Evolutionary conservation across 2,329 filamentous ascomycete species (phyloP), one percentile per base, ranked within the genome.

Genomic region (Ceratocystis huliohia): DNA sequence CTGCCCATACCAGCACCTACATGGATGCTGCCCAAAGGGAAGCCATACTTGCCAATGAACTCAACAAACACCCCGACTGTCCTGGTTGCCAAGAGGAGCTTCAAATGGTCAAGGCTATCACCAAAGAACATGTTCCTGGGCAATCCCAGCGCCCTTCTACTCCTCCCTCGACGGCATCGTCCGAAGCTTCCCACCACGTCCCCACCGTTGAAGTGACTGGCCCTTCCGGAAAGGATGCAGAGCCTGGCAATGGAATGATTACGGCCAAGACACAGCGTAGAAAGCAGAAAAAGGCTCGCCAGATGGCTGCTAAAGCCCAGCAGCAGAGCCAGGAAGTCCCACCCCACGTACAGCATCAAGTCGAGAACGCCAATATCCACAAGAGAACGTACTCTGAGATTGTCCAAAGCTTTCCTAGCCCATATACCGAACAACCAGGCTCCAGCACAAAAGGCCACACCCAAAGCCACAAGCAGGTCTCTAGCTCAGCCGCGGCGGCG

Each of bases 1-100:
- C 46, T 30, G 17, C 15, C 5, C 17, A 20, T 46, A 46, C 5
- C 45, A 25, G n/a, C 5, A 15, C 48, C 33, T 46, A 48, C 61
- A 63, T 1, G 5, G 69, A 75, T 4, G 68, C 75, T 1, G 74
- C 76, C 56, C 41, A 63, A 48, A 33, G 25, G 33, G 61, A 63
- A 45, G 37, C 61, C 8, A 44, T 50, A 2, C 53, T 61, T 22
- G 41, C 53, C 5, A 41, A 33, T 30, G 56, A 65, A 28, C 41
- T 61, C n/a, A 25, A 22, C 1, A 65, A 65, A 28, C 64, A 65
- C 22, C 64, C 64, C 6, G 64, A 65, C 22, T 65, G 64, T 10
- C 20, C 56, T 17, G 56, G 64, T 0, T 65, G 64, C 8, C 56
- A 48, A 41, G 30, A 61, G n/a, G 56, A 65, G 28, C 44, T 65